Evolutionary conservation across 176 grass and related monocot genomes (phyloP), one percentile per base, ranked within the genome.

Genomic region (Lolium rigidum): DNA sequence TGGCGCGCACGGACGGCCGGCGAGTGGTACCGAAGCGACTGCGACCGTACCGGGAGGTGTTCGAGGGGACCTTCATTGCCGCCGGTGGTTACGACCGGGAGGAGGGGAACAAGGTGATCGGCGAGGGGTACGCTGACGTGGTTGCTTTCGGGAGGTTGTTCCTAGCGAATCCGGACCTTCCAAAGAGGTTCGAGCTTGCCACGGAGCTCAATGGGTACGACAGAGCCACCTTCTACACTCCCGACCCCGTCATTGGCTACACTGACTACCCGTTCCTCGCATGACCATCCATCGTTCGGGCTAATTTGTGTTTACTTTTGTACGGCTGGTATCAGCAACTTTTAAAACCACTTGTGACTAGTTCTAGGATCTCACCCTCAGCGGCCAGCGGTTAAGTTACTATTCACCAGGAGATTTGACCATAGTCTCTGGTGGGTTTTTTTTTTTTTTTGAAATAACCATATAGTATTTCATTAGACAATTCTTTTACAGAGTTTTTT

Each of bases 211-310:
- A 71, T n/a, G 15, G 1, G 68, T 71, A 71, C 18, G 0, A 71
- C n/a, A 11, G 68, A 16, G 39, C 68, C 68, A 71, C 68, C 68
- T 71, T 71, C 38, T 71, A 64, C 61, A 64, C 61, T 25, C 28
- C 61, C 1, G 24, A 64, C 24, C 61, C 24, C 11, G 12, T 64
- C 18, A 44, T 44, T 20, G 39, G 68, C 39, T 71, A 71, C 38
- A 71, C 68, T 2, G 39, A 21, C 68, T 63, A 63, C 60, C 60
- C 60, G 11, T 63, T 63, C 60, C 60, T 63, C 11, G 10, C 60
- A 63, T 63, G 60, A 63, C 60, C 22, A 26, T 61, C 60, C 13
- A 63, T 63, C 11, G 20, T 59, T 59, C 7, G 18, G 18, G 18
- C 18, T 58, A n/a, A 58, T 35, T 61, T 61, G n/a, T 61, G 58